Conservation (phyloP, 345 rosid genomes). For the Aethionema arabicum region DNA sequence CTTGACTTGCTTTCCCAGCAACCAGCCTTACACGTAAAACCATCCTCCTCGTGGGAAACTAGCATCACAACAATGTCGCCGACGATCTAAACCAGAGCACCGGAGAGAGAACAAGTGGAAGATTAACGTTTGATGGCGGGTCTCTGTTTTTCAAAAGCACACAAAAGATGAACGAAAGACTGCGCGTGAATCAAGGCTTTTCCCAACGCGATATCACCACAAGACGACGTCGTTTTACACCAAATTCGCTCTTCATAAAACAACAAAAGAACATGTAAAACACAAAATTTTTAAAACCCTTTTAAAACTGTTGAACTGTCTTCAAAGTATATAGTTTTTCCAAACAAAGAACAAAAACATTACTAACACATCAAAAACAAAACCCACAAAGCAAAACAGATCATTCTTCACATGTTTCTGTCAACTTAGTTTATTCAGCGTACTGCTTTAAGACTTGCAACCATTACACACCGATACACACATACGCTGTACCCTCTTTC, state of each 20-base stretch:
- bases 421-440: constrained; percentile 30
- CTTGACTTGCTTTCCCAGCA: not conserved
- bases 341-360: not conserved
- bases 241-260: too few relatives aligned
- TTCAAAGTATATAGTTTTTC: not conserved
- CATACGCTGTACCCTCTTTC: constrained; percentile 15
- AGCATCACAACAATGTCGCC: not conserved
- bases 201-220: too few relatives aligned
- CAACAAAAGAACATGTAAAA: not conserved
- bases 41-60: not conserved
- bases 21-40: not conserved
- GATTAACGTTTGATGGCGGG: constrained; percentile 17
- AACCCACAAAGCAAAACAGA: not conserved
- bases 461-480: constrained; percentile 1
- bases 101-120: constrained; percentile 16
- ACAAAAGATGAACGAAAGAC: too few relatives aligned
- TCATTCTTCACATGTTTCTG: constrained; percentile 15
- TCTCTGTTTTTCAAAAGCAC: not conserved
- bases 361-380: constrained; percentile 12
- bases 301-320: not conserved
- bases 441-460: constrained; percentile 5
- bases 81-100: not conserved
- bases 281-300: not conserved
- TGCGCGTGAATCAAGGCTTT: too few relatives aligned
- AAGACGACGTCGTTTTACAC: too few relatives aligned